phyloP scores from a whole-genome alignment of 306 rosid genomes.

The Ammopiptanthus mongolicus region DNA sequence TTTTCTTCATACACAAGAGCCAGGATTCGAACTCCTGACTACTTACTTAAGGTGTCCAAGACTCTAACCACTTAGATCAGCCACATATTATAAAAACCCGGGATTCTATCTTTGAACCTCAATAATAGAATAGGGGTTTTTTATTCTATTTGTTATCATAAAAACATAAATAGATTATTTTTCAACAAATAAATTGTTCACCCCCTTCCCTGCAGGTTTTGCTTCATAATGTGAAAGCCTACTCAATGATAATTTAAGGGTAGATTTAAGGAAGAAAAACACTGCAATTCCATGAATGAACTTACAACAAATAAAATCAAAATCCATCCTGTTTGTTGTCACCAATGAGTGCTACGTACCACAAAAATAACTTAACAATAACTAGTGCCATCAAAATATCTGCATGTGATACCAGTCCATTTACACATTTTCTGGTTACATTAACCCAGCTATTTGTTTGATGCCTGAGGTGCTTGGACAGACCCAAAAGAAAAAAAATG shows the following conservation, averaged over 20 bases:
- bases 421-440: background rate
- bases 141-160: background rate
- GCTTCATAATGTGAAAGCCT: background rate
- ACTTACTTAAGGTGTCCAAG: no score
- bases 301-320: background rate
- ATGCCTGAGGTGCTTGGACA: background rate
- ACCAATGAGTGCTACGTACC: background rate
- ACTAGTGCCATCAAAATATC: background rate
- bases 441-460: background rate
- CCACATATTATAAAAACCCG: no score
- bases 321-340: background rate
- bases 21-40: no score
- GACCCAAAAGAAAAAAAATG: background rate
- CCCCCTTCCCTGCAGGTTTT: background rate
- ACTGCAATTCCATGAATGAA: background rate
- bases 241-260: background rate
- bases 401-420: background rate
- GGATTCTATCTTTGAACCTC: no score
- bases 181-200: background rate
- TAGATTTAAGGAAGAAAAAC: background rate
- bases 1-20: no score
- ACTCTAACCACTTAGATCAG: no score
- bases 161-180: background rate
- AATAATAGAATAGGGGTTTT: no score
- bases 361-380: background rate